Evolutionary conservation across 2,329 filamentous ascomycete species (phyloP), one percentile per base, ranked within the genome.

Genomic region (Colletotrichum sp.): DNA sequence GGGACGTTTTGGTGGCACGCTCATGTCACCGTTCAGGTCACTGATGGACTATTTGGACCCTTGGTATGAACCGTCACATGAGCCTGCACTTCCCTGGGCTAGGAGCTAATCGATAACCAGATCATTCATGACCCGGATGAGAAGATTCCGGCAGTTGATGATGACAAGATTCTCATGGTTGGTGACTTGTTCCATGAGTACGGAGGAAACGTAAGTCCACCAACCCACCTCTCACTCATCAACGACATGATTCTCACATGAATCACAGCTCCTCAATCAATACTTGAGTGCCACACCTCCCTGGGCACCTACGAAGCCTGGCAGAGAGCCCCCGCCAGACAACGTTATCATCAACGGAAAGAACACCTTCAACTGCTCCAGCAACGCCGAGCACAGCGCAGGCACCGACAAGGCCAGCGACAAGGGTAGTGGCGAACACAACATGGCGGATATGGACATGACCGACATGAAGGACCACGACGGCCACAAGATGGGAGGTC

Each of bases 1-100:
- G 91, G 91, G 26, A 91, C 90, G 7, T 92, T 91, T 80, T 93
- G 91, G 91, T 93, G 93, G 78, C 91, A 93, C 80, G 91, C 89
- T 13, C 90, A 92, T 78, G 82, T 84, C 61, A 63, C 43, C 13
- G 67, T 75, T 10, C 43, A 74, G 9, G 69, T 78, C 24, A 77
- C 74, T 6, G 74, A 78, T 36, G 77, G 77, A 30, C 69, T 78
- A 9, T 78, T 64, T 32, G 77, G 77, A 18, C 77, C 77, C 36
- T 58, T 78, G 67, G 77, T 78, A 52, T 58, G 67, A 24, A 28
- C 12, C 6, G 6, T 7, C 15, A 8, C 9, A 52, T 43, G 16
- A 5, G 0, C 8, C 13, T 21, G 1, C 8, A 38, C 8, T 10
- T 2, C 36, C 5, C 18, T 16, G 10, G 28, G n/a, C 10, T 24